A percentile compares a stretch with the other conserved stretches of the same genome.
Conservation (phyloP, 192 early-diverging fungal species). For the Podila clonocystis region DNA sequence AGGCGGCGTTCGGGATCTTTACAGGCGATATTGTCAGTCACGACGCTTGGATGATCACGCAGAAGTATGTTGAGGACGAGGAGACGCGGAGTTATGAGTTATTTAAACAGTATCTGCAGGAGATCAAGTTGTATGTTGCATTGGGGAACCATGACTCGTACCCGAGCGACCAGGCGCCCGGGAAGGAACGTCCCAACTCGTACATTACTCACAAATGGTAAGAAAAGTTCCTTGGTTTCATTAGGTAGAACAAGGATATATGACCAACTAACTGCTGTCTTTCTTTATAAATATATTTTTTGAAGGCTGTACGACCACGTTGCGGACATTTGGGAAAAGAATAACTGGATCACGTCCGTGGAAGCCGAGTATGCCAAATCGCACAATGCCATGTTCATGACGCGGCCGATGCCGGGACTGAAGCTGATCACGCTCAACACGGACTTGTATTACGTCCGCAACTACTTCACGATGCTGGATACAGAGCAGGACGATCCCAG, state of each 20-base stretch:
- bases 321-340: conserved; percentile 53
- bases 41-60: conserved; percentile 60
- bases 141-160: conserved; percentile 65
- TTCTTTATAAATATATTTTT: background rate
- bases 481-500: conserved; percentile 57
- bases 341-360: conserved; percentile 52
- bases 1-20: conserved; percentile 59
- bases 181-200: background rate
- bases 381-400: conserved; percentile 59
- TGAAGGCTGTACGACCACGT: conserved; percentile 57
- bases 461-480: conserved; percentile 60
- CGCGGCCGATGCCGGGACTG: conserved; percentile 51
- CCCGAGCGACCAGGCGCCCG: conserved; percentile 43
- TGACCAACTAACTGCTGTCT: conserved; percentile 14
- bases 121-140: conserved; percentile 56
- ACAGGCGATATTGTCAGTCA: conserved; percentile 68
- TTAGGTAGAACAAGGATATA: background rate
- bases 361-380: conserved; percentile 43
- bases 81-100: conserved; percentile 47
- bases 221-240: background rate
- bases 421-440: conserved; percentile 64
- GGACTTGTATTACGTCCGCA: conserved; percentile 62
- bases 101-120: conserved; percentile 40
- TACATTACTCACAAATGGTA: conserved; percentile 48
- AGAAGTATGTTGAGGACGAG: conserved; percentile 37